Base-by-base conservation (phyloP, 163 green algal genomes). In the Scenedesmus sp. region DNA sequence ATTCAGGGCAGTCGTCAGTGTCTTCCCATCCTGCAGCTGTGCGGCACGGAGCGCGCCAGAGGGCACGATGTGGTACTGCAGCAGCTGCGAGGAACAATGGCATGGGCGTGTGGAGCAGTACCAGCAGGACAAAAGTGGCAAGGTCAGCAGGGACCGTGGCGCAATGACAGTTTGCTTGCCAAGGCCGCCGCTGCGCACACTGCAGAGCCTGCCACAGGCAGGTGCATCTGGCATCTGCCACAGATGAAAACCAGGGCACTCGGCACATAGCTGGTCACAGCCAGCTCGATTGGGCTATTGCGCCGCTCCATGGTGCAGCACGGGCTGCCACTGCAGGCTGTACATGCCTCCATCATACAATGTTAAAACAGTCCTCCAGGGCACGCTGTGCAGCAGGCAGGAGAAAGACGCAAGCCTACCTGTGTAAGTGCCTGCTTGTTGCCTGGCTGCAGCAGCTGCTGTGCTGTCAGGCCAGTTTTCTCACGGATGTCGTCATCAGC, bases 1-100 rank as follows among this genome's bases (percentile, higher is more conserved):
- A 46, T n/a, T 33, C 70, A 80, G 70, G n/a, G 70, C 70, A 80
- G 70, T 80, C 12, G n/a, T 80, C 10, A 80, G 33, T 33, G 24
- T n/a, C 33, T 80, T n/a, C 1, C 24, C 33, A 24, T 80, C 33
- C 33, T 43, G n/a, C 70, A 80, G 70, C 33, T 43, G 33, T 7
- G 70, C 13, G 9, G 70, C n/a, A 1, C 13, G n/a, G n/a, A 43
- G 33, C 10, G 70, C n/a, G n/a, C 33, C 70, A 7, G 33, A 22
- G 13, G 70, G 70, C 10, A 80, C 70, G 10, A 80, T 80, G 70
- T 80, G 70, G 70, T 80, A 80, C 70, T 80, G 70, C 33, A 80
- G 70, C 12, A 80, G n/a, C 70, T 80, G 70, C 33, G 22, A 24
- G n/a, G 12, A 43, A 33, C n/a, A 44, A 6, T 7, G 26, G 59